Base-by-base conservation (phyloP, 441 rosid genomes). In the Syzygium malaccense region DNA sequence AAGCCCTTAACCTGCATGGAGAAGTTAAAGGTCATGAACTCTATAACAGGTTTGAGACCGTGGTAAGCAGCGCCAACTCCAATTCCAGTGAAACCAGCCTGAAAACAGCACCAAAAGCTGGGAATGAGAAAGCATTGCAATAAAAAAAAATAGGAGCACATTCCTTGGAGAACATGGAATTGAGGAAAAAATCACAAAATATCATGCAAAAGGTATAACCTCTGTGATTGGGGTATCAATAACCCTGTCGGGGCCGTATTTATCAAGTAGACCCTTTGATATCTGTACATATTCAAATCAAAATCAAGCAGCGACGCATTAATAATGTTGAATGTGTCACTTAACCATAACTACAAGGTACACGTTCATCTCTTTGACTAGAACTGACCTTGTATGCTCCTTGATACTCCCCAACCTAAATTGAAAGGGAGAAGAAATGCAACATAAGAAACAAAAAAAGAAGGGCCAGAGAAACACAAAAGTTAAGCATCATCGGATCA, bases 1-100 rank as follows among this genome's bases (percentile, higher is more conserved):
- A 85, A 80, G 60, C 33, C 23, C 58, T 91, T 84, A 54, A 98
- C 99, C 99, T 97, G 99, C 99, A 98, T 93, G 85, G 99, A 93
- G 93, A 98, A 97, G 94, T 98, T 98, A 88, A 98, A 94, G 56
- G 99, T 97, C 99, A 98, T 97, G 90, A 98, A 98, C 90, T 98
- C 99, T 51, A 98, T 93, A 86, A 97, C 96, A 87, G 98, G 99
- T 93, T 91, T 96, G 83, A 98, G 94, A 85, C 99, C 99, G 87
- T 96, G 90, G 88, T 98, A 98, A 90, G 99, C 99, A 75, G 99
- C 99, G 86, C 99, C 99, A 89, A 98, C 99, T 92, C 97, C 99
- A 90, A 98, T 98, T 90, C 99, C 99, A 88, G 99, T 93, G 93
- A 98, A 97, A 49, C 99, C 99, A 92, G 99, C 99, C 99, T 98